phyloP scores from a whole-genome alignment of 2,329 filamentous ascomycete genomes.

The Beauveria rudraprayagi region DNA sequence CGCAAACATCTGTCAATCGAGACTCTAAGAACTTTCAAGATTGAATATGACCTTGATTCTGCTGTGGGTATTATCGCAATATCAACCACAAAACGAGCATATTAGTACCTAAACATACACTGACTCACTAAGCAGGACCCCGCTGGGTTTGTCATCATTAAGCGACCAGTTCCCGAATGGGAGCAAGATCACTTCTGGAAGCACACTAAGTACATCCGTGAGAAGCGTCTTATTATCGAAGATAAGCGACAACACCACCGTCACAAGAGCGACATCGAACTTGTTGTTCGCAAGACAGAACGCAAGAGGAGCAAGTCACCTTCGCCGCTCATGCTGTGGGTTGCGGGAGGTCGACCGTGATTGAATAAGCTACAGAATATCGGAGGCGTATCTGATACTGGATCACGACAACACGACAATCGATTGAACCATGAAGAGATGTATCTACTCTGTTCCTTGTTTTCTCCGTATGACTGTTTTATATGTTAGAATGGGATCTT shows the following conservation, averaged over 20 bases:
- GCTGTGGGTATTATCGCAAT: conserved; percentile 32
- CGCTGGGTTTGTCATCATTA: conserved; percentile 64
- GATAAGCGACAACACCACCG: conserved; percentile 35
- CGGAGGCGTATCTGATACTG: neutral
- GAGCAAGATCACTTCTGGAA: conserved; percentile 66
- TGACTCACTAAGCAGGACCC: conserved; percentile 45
- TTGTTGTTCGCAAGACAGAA: conserved; percentile 46
- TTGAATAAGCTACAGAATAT: neutral
- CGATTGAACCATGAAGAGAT: conserved; percentile 1
- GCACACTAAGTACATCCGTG: conserved; percentile 59
- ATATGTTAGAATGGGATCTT: conserved; percentile 28
- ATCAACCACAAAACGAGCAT: neutral
- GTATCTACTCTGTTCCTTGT: conserved; percentile 3
- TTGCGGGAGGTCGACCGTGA: conserved; percentile 38
- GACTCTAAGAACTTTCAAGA: conserved; percentile 45
- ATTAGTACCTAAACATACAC: neutral
- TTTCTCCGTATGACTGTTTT: conserved; percentile 1
- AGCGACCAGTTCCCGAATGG: conserved; percentile 62
- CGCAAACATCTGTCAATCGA: conserved; percentile 54
- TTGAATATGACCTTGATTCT: conserved; percentile 50
- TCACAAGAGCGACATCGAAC: conserved; percentile 41
- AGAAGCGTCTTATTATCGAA: conserved; percentile 44
- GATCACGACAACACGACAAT: neutral
- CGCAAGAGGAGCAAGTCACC: conserved; percentile 49
- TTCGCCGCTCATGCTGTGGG: conserved; percentile 45